Base-by-base conservation (phyloP, 192 early-diverging fungal genomes). In the Entomortierella chlamydospora region DNA sequence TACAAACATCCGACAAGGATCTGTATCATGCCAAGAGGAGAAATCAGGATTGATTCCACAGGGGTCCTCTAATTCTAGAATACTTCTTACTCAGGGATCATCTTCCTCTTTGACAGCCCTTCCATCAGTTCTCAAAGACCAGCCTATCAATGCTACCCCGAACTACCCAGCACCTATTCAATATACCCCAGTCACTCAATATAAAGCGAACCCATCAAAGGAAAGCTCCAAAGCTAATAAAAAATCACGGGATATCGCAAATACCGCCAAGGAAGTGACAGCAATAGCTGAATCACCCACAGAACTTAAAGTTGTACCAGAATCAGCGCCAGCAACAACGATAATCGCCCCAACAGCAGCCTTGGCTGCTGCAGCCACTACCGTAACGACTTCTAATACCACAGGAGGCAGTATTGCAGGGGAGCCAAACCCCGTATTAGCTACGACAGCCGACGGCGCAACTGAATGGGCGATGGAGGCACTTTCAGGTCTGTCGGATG, bases 171-270 rank as follows among this genome's bases (percentile, higher is more conserved):
- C 61, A 10, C 73, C 66, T 10, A 78, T 78, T 25, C 73, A 78
- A 69, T 78, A 78, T 78, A 78, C 73, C 67, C 73, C 73, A 5
- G 47, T 78, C 30, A 78, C 73, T 3, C 61, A 64, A 41, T 78
- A 78, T 43, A 73, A 73, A 63, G 39, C 71, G 37, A 72, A 72
- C 28, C 61, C 70, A 13, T 5, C 69, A 13, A 63, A 64, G 26
- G 61, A 73, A 18, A 26, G 50, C 33, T 69, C 67, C 12, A 64
- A 60, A 49, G 11, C 47, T 15, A 64, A 61, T 51, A 71, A 64
- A 26, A 73, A 73, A 43, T 22, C 57, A 41, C 72, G 55, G n/a
- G 54, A 63, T 45, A 42, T 55, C 29, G 22, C 49, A 0, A 37
- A 41, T 3, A 25, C 55, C 25, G 41, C 53, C 31, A 72, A 58